Percentiles rank a stretch among this genome's conserved stretches.
Evolutionary conservation across 345 rosid genomes (phyloP).

Genomic region (Gossypium ekmanianum): DNA sequence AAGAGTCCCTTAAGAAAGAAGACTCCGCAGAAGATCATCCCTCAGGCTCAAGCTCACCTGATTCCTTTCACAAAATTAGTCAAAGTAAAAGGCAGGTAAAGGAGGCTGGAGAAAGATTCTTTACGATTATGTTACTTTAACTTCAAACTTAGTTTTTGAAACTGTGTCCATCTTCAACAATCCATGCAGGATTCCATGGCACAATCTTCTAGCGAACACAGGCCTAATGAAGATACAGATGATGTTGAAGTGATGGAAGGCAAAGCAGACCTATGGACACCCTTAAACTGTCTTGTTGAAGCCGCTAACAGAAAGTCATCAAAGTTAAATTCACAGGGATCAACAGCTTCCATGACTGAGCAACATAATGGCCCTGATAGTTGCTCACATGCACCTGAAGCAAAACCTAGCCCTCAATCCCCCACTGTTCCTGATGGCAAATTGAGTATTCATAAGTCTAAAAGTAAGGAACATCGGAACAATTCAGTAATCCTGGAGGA

Average conservation of each 20-base stretch:
- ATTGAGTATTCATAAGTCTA: slow-evolving; percentile 29
- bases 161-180: slow-evolving; percentile 12
- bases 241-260: slow-evolving; percentile 40
- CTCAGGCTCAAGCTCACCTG: slow-evolving; percentile 48
- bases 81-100: slow-evolving; percentile 51
- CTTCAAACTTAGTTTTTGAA: slow-evolving; percentile 4
- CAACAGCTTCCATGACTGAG: slow-evolving; percentile 33
- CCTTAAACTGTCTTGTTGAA: slow-evolving; percentile 73
- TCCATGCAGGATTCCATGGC: slow-evolving; percentile 39
- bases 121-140: background rate
- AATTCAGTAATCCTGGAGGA: slow-evolving; percentile 34
- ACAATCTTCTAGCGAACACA: slow-evolving; percentile 30
- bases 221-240: slow-evolving; percentile 24
- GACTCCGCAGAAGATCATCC: slow-evolving; percentile 40
- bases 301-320: slow-evolving; percentile 71
- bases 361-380: slow-evolving; percentile 16
- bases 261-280: slow-evolving; percentile 63
- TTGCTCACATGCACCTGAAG: slow-evolving; percentile 26
- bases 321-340: slow-evolving; percentile 41
- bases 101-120: slow-evolving; percentile 18
- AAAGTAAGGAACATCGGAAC: slow-evolving; percentile 42
- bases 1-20: slow-evolving; percentile 42
- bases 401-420: slow-evolving; percentile 28
- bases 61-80: slow-evolving; percentile 30
- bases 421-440: slow-evolving; percentile 29